Percentiles rank a stretch among this genome's conserved stretches.
Evolutionary conservation across 23 red algal species (phyloP).

Genomic region (Rhodosorus marinus): DNA sequence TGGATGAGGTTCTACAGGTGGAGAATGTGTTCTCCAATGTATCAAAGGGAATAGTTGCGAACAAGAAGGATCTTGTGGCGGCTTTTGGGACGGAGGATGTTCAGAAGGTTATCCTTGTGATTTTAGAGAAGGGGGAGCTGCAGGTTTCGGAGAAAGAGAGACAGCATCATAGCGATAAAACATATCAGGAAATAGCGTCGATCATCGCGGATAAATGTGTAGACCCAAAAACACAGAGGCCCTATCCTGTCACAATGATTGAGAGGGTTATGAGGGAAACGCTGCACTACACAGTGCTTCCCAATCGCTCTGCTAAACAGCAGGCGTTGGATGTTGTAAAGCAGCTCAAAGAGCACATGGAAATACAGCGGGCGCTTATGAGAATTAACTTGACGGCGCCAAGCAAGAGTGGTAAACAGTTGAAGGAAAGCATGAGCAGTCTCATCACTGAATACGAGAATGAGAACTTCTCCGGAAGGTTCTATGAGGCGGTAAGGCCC

Average conservation of each 20-base stretch:
- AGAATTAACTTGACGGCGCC: conserved; percentile 6
- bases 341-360: conserved; percentile 5
- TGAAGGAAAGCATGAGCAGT: conserved; percentile 1
- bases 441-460: not conserved
- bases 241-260: conserved; percentile 63
- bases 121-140: conserved; percentile 66
- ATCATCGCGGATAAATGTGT: conserved; percentile 75
- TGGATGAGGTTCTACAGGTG: conserved; percentile 91
- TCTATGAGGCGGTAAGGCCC: not conserved
- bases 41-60: conserved; percentile 81
- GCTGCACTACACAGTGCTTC: conserved; percentile 58
- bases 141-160: conserved; percentile 91
- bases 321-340: conserved; percentile 28
- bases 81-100: conserved; percentile 69
- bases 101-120: conserved; percentile 32
- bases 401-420: conserved; percentile 4
- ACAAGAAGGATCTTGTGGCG: conserved; percentile 44
- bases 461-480: not conserved
- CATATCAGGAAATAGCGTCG: conserved; percentile 66
- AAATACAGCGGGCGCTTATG: conserved; percentile 18
- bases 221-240: conserved; percentile 55
- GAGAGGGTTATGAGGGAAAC: conserved; percentile 69
- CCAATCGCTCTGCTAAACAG: conserved; percentile 58
- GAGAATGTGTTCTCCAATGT: conserved; percentile 86
- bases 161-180: conserved; percentile 36